Evolutionary conservation across 805 yeast species (phyloP), one percentile per base, ranked within the genome.

Genomic region (Candida suzukii): DNA sequence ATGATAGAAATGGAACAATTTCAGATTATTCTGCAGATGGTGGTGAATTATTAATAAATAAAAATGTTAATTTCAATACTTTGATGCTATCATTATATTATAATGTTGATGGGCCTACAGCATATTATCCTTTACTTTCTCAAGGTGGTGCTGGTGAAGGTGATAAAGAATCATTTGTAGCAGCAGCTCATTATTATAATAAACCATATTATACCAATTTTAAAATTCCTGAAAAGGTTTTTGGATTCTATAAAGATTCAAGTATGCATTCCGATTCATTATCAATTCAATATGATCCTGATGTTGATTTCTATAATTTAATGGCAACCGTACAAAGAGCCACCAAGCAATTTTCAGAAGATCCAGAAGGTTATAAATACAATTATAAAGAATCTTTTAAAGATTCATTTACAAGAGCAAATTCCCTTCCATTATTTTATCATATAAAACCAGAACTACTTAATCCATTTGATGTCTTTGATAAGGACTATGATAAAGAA

Each of bases 61-160:
- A 80, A 56, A 57, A 58, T 18, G 66, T 70, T 0, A 88, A 83
- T 56, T 73, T 76, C 25, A 64, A 66, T 48, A 72, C 81, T 1
- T 57, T 83, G 31, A 62, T 83, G 42, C 60, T 83, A 35, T 70
- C 87, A 0, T 56, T 79, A 17, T 83, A 80, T 57, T 83, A 83
- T 57, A 83, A 83, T 51, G 60, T 74, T 37, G 74, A 71, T 55
- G 88, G 88, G 0, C 82, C 81, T 19, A 56, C 67, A 2, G 64
- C 71, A 37, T 82, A 70, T 54, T 80, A 79, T 55, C 78, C 77
- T 4, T 60, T 81, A 35, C 60, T 82, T 32, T 66, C 81, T 2
- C 78, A 78, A 57, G 82, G 83, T 27, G 69, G 71, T 34, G 72
- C 71, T 3, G 90, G 90, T 13, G 86, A 80, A 59, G 88, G 88